Conservation (phyloP, 305 asterid species). For the Nicotiana rustica region DNA sequence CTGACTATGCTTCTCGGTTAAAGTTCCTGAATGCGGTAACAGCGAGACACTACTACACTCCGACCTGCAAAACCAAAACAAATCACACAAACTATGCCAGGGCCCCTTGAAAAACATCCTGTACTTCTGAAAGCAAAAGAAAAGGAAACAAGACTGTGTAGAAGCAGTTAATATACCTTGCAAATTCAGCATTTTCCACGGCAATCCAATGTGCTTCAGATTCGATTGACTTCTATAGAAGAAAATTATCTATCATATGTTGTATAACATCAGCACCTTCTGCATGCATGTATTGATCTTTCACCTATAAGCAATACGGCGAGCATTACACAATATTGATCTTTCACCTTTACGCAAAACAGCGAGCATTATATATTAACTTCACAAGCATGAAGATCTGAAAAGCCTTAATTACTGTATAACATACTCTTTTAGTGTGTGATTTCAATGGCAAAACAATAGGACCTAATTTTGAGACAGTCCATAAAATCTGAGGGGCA, state of each 20-base stretch:
- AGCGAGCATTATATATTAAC: slow-evolving; percentile 14
- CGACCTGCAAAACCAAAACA: slow-evolving; percentile 2
- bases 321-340: slow-evolving; percentile 37
- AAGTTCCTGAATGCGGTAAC: not conserved
- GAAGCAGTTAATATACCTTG: slow-evolving; percentile 30
- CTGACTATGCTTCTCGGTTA: not conserved
- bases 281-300: slow-evolving; percentile 69
- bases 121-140: not conserved
- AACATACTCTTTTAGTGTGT: not conserved
- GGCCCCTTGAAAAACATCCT: not conserved
- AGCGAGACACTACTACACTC: not conserved
- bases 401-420: not conserved
- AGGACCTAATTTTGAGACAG: slow-evolving; percentile 7
- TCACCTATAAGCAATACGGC: slow-evolving; percentile 60
- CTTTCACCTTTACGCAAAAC: slow-evolving; percentile 65
- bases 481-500: not conserved
- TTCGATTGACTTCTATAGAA: slow-evolving; percentile 43
- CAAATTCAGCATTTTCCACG: not conserved
- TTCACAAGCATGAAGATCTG: not conserved
- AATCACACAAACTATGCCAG: not conserved
- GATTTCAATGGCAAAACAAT: slow-evolving; percentile 6
- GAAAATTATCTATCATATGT: slow-evolving; percentile 93
- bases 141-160: slow-evolving; percentile 5
- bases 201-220: not conserved
- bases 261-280: slow-evolving; percentile 95